phyloP scores from a whole-genome alignment of 2,329 filamentous ascomycete genomes.

The Clonostachys solani region DNA sequence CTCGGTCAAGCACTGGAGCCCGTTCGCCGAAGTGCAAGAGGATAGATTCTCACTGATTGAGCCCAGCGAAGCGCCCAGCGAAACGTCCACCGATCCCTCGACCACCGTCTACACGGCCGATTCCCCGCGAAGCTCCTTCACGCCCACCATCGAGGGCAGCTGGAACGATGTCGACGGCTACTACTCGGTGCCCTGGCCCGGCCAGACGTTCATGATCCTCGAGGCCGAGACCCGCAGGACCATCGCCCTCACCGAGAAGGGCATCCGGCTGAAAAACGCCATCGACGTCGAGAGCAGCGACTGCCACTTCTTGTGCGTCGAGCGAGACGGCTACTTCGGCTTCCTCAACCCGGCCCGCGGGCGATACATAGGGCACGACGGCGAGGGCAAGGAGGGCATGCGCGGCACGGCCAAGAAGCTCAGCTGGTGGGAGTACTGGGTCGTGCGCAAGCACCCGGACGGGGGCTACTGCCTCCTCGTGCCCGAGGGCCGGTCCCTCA shows the following conservation, averaged over 20 bases:
- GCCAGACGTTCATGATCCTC: constrained; percentile 8
- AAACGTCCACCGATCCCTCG: too few relatives aligned
- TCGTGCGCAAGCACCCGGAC: constrained; percentile 2
- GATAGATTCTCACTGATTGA: too few relatives aligned
- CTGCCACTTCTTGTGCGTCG: constrained; percentile 4
- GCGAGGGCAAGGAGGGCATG: not conserved
- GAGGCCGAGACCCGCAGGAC: constrained; percentile 3
- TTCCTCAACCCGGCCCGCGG: constrained; percentile 3
- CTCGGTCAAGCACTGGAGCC: too few relatives aligned
- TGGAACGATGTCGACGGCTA: constrained; percentile 1
- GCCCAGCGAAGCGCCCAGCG: too few relatives aligned
- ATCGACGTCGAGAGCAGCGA: not conserved
- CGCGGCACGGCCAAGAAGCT: not conserved
- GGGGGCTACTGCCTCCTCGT: constrained; percentile 6
- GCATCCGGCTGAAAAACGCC: not conserved
- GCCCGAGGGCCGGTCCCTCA: constrained; percentile 3
- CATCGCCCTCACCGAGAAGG: constrained; percentile 5
- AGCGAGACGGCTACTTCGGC: constrained; percentile 6
- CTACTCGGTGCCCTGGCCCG: constrained; percentile 9
- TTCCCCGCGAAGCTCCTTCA: not conserved
- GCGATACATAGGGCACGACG: constrained; percentile 6
- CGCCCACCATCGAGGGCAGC: not conserved
- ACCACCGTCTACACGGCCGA: not conserved
- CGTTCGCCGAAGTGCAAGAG: too few relatives aligned
- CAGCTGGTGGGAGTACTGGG: constrained; percentile 2